Base-by-base conservation (phyloP, 371 early-diverging fungal species). In the Polyrhizophydium stewartii region DNA sequence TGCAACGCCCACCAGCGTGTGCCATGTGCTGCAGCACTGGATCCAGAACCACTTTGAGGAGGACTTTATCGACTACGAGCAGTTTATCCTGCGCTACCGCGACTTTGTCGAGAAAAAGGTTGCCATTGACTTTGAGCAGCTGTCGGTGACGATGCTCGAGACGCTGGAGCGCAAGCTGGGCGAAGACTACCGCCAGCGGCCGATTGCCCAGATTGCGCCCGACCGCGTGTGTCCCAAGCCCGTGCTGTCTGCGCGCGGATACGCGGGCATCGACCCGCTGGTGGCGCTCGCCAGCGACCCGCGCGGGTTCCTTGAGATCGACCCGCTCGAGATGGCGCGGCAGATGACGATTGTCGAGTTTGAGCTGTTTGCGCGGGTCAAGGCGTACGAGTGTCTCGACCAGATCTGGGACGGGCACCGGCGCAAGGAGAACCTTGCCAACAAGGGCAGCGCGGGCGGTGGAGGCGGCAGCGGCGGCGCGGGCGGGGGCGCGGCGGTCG, bases 281-380 rank as follows among this genome's bases (percentile, higher is more conserved):
- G 38, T 17, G 2, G 40, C 37, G 12, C 9, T 55, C 3, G 35
- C 10, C 7, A 51, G 52, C 0, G 58, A 59, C 59, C 28, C 19
- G 13, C 16, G 41, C 1, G 69, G 56, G n/a, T 64, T 78, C 46
- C 43, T 76, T 19, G 82, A 82, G 5, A 51, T 79, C n/a, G 83
- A 83, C 46, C 72, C 82, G 1, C 27, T 71, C 1, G 83, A 84
- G 51, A 56, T 83, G 59, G 83, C 83, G 10, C 69, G 76, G n/a
- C 83, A 84, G 58, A 40, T 83, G 32, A 72, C 79, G 9, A 60
- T 79, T 2, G 51, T 77, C 6, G 82, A 80, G 28, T 73, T 63
- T 51, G 60, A 63, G 25, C 58, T 64, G 32, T 83, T 74, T 56
- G 30, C 52, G 22, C 24, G 55, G 1, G 69, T 84, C n/a, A 61